Evolutionary conservation across 1,284 basidiomycete species (phyloP).

Genomic region (Puccinia horiana): DNA sequence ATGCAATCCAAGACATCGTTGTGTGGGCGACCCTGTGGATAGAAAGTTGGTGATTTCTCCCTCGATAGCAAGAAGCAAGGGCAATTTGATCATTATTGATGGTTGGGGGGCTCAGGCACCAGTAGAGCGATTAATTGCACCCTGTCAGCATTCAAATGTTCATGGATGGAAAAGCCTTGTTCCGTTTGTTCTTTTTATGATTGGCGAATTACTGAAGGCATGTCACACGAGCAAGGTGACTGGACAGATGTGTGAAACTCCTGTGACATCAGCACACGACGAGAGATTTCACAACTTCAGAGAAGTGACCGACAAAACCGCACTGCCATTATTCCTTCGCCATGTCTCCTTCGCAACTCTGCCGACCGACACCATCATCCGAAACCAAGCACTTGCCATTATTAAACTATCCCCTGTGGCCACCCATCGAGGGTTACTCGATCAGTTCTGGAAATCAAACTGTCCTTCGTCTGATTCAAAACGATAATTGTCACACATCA

Average conservation of each 20-base stretch:
- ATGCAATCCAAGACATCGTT: not conserved
- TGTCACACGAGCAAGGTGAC: not conserved
- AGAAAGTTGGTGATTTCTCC: not conserved
- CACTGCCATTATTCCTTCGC: too few species aligned
- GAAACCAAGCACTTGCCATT: not conserved
- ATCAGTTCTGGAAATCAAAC: not conserved
- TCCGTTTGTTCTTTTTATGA: too few species aligned
- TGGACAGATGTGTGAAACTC: not conserved
- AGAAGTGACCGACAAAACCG: too few species aligned
- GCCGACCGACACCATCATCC: not conserved
- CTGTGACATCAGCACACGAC: not conserved
- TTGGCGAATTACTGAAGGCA: too few species aligned
- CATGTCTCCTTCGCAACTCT: not conserved
- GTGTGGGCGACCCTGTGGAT: not conserved
- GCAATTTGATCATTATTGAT: too few species aligned
- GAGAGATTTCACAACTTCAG: too few species aligned
- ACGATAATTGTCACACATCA: constrained; percentile 64
- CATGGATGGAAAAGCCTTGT: too few species aligned
- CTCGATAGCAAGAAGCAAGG: not conserved
- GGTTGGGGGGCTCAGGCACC: too few species aligned
- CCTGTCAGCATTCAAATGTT: not conserved
- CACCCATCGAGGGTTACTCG: constrained; percentile 1
- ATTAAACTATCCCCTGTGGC: not conserved
- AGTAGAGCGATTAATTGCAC: too few species aligned
- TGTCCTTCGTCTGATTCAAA: constrained; percentile 59